Percentiles rank a stretch among this genome's conserved stretches.
These are phyloP conservation scores for Hyaloscypha finlandica DNA, from an alignment of 495 filamentous ascomycete species.

Conservation along the genomic window DNA sequence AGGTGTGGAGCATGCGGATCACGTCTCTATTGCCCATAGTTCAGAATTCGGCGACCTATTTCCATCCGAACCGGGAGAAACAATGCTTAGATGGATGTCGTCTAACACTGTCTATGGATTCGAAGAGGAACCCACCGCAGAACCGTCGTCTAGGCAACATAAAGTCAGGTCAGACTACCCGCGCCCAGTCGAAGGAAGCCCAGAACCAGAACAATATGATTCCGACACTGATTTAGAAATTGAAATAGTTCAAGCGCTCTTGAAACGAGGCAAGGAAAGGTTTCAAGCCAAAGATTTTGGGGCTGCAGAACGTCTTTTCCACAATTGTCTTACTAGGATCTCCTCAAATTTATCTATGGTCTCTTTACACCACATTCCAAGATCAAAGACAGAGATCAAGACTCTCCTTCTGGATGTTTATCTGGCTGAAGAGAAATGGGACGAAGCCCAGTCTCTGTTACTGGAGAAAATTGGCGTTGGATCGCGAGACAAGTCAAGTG, in stretches of 20 bases:
- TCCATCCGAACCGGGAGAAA: conserved; percentile 17
- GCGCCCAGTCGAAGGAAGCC: conserved; percentile 7
- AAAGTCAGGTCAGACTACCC: neutral
- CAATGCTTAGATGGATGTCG: conserved; percentile 25
- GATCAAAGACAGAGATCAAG: conserved; percentile 4
- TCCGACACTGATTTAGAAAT: conserved; percentile 21
- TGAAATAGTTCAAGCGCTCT: conserved; percentile 21
- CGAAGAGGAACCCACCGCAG: conserved; percentile 9
- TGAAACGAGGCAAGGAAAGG: conserved; percentile 18
- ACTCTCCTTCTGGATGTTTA: conserved; percentile 12
- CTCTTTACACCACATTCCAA: conserved; percentile 4
- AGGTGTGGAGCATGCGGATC: conserved; percentile 10
- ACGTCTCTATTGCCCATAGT: conserved; percentile 8
- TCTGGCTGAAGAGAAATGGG: conserved; percentile 21
- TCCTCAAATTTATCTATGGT: conserved; percentile 7
- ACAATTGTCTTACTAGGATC: conserved; percentile 21
- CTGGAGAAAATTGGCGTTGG: conserved; percentile 15
- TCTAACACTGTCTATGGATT: conserved; percentile 27
- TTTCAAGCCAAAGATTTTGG: conserved; percentile 14
- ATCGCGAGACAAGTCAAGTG: conserved; percentile 7
- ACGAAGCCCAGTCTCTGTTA: conserved; percentile 18
- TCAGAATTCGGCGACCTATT: conserved; percentile 29
- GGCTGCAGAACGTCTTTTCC: conserved; percentile 19
- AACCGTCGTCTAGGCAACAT: neutral
- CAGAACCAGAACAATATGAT: conserved; percentile 15